A percentile compares a stretch with the other conserved stretches of the same genome.
These are phyloP conservation scores for Hansenula sp. DNA, from an alignment of 1,139 yeast species.

Conservation along the genomic window DNA sequence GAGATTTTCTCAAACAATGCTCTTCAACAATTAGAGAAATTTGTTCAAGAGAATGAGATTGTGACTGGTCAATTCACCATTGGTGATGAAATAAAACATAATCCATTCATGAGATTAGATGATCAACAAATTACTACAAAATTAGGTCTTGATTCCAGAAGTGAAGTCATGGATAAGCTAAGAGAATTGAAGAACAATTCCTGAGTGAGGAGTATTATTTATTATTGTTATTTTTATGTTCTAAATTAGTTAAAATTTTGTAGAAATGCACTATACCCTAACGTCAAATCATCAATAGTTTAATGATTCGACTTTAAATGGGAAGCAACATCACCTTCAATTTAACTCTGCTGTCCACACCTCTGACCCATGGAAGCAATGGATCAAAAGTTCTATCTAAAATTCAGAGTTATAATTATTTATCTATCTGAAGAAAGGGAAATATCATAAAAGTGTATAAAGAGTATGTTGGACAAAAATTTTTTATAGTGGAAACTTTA, in stretches of 20 bases:
- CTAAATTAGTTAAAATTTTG: slow-evolving; percentile 1
- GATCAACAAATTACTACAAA: slow-evolving; percentile 54
- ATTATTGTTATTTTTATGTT: neutral
- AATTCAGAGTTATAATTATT: slow-evolving; percentile 40
- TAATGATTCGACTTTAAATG: neutral
- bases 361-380: slow-evolving; percentile 34
- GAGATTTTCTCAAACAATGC: slow-evolving; percentile 55
- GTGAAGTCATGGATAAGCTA: slow-evolving; percentile 58
- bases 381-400: slow-evolving; percentile 55
- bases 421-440: slow-evolving; percentile 20
- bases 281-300: neutral
- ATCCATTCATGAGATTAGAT: slow-evolving; percentile 82
- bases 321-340: slow-evolving; percentile 14
- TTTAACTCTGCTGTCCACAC: slow-evolving; percentile 77
- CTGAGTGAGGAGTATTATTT: neutral
- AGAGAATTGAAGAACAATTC: slow-evolving; percentile 62
- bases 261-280: slow-evolving; percentile 2
- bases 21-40: slow-evolving; percentile 49
- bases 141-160: slow-evolving; percentile 45
- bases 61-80: slow-evolving; percentile 86
- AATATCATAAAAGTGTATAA: slow-evolving; percentile 1
- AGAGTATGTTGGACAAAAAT: neutral
- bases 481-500: neutral
- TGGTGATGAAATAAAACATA: slow-evolving; percentile 73
- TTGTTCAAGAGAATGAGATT: slow-evolving; percentile 49